Base-by-base conservation (phyloP, 2,329 filamentous ascomycete genomes). In the Claviceps africana region DNA sequence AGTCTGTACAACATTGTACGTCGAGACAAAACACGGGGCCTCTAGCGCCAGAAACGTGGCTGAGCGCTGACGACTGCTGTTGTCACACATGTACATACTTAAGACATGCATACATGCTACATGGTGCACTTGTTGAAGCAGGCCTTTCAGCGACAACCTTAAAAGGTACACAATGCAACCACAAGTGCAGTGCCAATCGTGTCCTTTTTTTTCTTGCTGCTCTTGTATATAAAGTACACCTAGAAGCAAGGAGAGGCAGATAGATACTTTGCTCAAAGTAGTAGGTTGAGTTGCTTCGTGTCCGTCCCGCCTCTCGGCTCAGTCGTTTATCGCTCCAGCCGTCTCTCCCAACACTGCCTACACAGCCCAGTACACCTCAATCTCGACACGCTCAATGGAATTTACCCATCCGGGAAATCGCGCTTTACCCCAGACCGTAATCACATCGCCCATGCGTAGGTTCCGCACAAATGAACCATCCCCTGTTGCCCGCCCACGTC, bases 351-450 rank as follows among this genome's bases (percentile, higher is more conserved):
- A 8, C 37, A 42, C 9, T 11, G 17, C 59, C 59, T 51, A 69
- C 43, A 79, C 55, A 63, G 77, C 75, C 77, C 78, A 83, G 59
- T 78, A 82, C 28, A 83, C 69, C 53, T 78, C 75, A 31, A 83
- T 65, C 61, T 70, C 69, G 2, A 76, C 73, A 13, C 64, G 68
- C 47, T 75, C 62, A 10, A 82, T 62, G 13, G 64, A 50, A 55
- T 83, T 83, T 1, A 51, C 46, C 81, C 81, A 84, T 0, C 65
- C 72, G 0, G 60, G 63, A 52, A 78, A 83, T 53, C 79, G 71
- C 2, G 77, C 72, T 63, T 76, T 80, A 1, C 67, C 79, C 80
- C 80, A 83, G 1, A 83, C 59, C 0, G 79, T 82, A 11, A 83
- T 65, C 19, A 80, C 72, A 57, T 84, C 81, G 1, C 81, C 81